Conservation (phyloP, 2,329 filamentous ascomycete genomes). For the Aspergillus fumigatiaffinis region DNA sequence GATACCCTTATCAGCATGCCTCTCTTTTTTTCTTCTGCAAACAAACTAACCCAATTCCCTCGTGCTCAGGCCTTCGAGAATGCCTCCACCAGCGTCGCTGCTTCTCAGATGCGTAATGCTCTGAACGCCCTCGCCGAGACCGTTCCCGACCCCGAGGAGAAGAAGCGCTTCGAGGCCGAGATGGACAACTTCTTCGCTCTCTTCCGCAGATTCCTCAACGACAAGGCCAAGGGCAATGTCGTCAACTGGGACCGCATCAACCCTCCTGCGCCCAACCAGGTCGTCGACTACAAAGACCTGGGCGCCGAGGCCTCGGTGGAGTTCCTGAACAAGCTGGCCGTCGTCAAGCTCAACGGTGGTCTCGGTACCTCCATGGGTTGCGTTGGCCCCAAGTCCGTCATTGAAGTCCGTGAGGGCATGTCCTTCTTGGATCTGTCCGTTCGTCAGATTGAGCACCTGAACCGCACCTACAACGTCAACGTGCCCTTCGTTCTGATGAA, state of each 20-base stretch:
- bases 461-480: conserved; percentile 95
- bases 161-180: conserved; percentile 90
- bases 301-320: conserved; percentile 84
- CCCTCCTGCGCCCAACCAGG: conserved; percentile 87
- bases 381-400: conserved; percentile 98
- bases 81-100: conserved; percentile 95
- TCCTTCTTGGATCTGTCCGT: conserved; percentile 99
- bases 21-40: neutral
- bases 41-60: neutral
- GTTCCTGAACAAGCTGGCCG: conserved; percentile 95
- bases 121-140: conserved; percentile 89
- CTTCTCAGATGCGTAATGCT: conserved; percentile 98
- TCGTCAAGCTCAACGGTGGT: conserved; percentile 98
- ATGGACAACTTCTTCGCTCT: conserved; percentile 99
- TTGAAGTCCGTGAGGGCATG: conserved; percentile 99
- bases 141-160: conserved; percentile 70
- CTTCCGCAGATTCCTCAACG: conserved; percentile 96
- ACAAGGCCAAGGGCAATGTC: conserved; percentile 96
- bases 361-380: conserved; percentile 99
- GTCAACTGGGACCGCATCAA: conserved; percentile 97
- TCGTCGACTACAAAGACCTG: conserved; percentile 89
- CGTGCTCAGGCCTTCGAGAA: conserved; percentile 89
- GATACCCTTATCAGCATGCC: neutral
- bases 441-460: conserved; percentile 97
- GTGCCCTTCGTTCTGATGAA: conserved; percentile 99